Conservation (phyloP, 768 basidiomycete species). For the Trametes cubensis region DNA sequence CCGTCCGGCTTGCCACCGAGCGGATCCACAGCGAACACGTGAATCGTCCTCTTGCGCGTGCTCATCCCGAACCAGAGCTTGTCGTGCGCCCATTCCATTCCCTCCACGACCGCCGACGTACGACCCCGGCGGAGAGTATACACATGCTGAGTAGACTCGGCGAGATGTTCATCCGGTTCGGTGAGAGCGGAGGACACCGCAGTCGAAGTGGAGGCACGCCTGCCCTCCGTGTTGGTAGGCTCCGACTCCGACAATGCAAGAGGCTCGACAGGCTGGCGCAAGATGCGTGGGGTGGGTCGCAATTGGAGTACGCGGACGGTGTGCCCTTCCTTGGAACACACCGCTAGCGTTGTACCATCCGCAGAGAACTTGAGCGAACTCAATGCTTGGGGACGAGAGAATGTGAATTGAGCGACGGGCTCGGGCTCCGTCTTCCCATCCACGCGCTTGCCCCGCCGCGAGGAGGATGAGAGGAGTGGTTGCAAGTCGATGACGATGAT, state of each 20-base stretch:
- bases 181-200: not conserved
- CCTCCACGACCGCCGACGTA: slow-evolving; percentile 66
- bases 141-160: slow-evolving; percentile 49
- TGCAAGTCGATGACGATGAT: slow-evolving; percentile 61
- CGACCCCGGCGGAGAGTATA: slow-evolving; percentile 74
- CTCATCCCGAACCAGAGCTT: slow-evolving; percentile 71
- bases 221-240: not conserved
- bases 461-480: slow-evolving; percentile 32
- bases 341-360: slow-evolving; percentile 56
- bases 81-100: slow-evolving; percentile 54
- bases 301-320: slow-evolving; percentile 52
- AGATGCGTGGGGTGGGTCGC: slow-evolving; percentile 31
- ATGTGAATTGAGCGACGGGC: slow-evolving; percentile 51
- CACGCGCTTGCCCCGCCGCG: not conserved
- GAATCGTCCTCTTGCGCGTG: slow-evolving; percentile 65
- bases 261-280: slow-evolving; percentile 13
- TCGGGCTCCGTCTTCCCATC: slow-evolving; percentile 31
- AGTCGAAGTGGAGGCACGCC: not conserved
- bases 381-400: slow-evolving; percentile 50
- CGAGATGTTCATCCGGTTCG: slow-evolving; percentile 10
- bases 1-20: slow-evolving; percentile 71
- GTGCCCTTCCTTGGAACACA: slow-evolving; percentile 59
- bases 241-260: not conserved
- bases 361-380: slow-evolving; percentile 51
- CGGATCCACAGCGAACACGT: slow-evolving; percentile 77